Evolutionary conservation across 2,329 filamentous ascomycete genomes (phyloP).

Genomic region (Fusarium coicis): DNA sequence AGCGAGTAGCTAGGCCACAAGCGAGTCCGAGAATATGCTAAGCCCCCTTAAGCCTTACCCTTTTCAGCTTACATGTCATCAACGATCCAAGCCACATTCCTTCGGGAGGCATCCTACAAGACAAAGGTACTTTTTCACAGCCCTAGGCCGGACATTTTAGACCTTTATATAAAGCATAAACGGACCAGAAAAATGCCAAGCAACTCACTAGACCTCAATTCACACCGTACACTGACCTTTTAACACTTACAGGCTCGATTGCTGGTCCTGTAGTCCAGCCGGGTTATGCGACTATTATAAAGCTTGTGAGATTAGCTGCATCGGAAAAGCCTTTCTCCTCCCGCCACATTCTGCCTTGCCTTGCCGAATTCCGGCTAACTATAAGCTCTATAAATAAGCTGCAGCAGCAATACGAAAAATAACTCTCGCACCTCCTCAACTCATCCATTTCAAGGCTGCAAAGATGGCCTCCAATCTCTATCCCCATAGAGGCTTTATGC

Average conservation of each 20-base stretch:
- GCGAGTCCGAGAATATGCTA: neutral
- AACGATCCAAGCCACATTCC: neutral
- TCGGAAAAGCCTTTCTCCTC: neutral
- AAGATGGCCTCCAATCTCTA: slow-evolving; percentile 1
- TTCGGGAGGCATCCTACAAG: neutral
- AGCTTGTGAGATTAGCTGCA: neutral
- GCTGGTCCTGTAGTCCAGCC: rapidly evolving
- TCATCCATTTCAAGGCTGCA: rapidly evolving
- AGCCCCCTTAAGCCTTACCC: neutral
- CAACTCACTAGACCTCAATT: neutral
- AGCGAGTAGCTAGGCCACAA: neutral
- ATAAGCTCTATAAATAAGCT: neutral
- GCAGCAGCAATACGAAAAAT: neutral
- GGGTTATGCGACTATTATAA: neutral
- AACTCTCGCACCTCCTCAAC: neutral
- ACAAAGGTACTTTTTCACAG: neutral
- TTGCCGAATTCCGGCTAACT: neutral
- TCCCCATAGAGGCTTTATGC: slow-evolving; percentile 12
- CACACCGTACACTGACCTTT: no score
- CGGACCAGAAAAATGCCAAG: rapidly evolving
- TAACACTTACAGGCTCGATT: neutral
- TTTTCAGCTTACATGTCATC: neutral
- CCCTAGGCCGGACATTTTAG: neutral
- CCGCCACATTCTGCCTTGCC: neutral
- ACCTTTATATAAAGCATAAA: rapidly evolving